Percentiles rank a stretch among this genome's conserved stretches.
Conservation (phyloP, 345 rosid genomes). For the Erodium maritimum region DNA sequence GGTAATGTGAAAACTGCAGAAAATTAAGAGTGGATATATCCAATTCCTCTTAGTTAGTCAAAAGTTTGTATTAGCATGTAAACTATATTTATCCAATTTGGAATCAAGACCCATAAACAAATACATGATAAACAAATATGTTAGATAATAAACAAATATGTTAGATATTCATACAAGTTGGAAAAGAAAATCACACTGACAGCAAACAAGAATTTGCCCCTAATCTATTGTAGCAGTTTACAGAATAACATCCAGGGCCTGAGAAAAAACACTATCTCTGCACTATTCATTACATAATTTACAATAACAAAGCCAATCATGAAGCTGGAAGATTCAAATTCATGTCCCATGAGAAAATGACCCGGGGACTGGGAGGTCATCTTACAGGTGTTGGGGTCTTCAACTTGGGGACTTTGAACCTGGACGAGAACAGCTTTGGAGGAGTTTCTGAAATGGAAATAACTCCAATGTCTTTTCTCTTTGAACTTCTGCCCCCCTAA, state of each 20-base stretch:
- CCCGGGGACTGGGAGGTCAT: constrained; percentile 3
- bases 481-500: constrained; percentile 44
- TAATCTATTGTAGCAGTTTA: background rate
- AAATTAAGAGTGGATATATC: too few relatives aligned
- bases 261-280: background rate
- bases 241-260: background rate
- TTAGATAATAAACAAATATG: too few relatives aligned
- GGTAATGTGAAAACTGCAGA: too few relatives aligned
- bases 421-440: constrained; percentile 55
- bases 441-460: constrained; percentile 31
- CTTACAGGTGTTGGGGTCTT: constrained; percentile 30
- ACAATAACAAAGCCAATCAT: background rate
- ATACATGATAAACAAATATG: too few relatives aligned
- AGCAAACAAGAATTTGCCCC: background rate
- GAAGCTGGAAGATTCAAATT: too few relatives aligned
- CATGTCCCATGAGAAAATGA: too few relatives aligned
- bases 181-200: background rate
- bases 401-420: constrained; percentile 73
- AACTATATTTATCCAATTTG: too few relatives aligned
- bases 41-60: too few relatives aligned
- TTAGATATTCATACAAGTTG: background rate
- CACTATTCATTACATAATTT: background rate
- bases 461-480: constrained; percentile 43
- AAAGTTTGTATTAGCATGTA: too few relatives aligned
- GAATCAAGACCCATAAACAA: too few relatives aligned